Evolutionary conservation across 306 rosid species (phyloP), one percentile per base, ranked within the genome.

Genomic region (Cicer chorassanicum): DNA sequence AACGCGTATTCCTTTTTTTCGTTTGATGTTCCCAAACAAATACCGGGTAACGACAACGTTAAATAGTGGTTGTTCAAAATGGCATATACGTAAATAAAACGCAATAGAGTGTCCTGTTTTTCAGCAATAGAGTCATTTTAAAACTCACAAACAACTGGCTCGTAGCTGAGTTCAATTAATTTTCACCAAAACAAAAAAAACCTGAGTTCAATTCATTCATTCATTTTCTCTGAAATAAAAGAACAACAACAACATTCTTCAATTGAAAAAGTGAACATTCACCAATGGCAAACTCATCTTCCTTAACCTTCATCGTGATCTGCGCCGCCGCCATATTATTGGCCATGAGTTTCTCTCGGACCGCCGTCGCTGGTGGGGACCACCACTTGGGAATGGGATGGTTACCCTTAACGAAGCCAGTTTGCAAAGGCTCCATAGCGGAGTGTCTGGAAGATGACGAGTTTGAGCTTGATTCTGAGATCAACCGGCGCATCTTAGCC

Each of bases 401-500:
- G 91, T 19, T 87, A 7, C 70, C 85, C 62, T 43, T 34, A 60
- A 1, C 79, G 48, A 78, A 76, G 74, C 24, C 86, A 0, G 16
- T 67, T 60, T 89, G 96, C 74, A 68, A 84, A 50, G 97, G 88
- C n/a, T 79, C 96, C 44, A 77, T 89, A 12, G 93, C 84, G 1
- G 93, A 88, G 64, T 92, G 97, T 72, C 67, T 89, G 79, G 88
- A 55, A 0, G 91, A 43, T 0, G 88, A 78, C 0, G 98, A 95
- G 91, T 92, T 89, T 24, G 93, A 88, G n/a, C 43, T 95, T 45
- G 93, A 88, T 81, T 88, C 84, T 0, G 99, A 95, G 88, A 88
- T 90, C 92, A 95, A 69, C 74, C 84, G 99, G 63, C 98, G 99
- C 74, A 92, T 95, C 72, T 81, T 95, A 73, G 98, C 99, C 49